Percentiles rank a stretch among this genome's conserved stretches.
Evolutionary conservation across 768 basidiomycete genomes (phyloP).

Genomic region (Hericium rajendrae): DNA sequence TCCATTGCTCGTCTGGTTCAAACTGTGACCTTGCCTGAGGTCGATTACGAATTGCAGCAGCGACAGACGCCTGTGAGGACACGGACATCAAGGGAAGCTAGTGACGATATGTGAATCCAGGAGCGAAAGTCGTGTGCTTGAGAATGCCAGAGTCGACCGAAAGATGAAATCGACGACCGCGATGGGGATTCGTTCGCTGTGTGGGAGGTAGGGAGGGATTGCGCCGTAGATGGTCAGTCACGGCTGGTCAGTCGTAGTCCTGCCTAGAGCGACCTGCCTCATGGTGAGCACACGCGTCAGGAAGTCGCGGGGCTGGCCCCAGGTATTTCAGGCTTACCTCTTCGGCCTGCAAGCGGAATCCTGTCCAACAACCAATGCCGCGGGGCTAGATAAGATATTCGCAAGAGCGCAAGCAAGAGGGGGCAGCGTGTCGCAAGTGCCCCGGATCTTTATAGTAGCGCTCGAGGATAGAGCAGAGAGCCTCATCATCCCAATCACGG

Average conservation of each 20-base stretch:
- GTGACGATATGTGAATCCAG: not conserved
- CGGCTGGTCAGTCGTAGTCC: conserved; percentile 3
- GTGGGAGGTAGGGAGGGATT: conserved; percentile 5
- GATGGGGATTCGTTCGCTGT: conserved; percentile 1
- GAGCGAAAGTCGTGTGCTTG: not conserved
- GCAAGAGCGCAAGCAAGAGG: not conserved
- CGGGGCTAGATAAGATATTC: not conserved
- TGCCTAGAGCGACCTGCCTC: conserved; percentile 11
- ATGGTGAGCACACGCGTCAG: conserved; percentile 13
- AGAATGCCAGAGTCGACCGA: not conserved
- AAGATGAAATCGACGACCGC: conserved; percentile 1
- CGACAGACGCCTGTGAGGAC: not conserved
- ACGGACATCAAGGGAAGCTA: not conserved
- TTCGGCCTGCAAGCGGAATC: not conserved
- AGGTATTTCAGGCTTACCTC: conserved; percentile 4
- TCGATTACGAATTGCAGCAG: not conserved
- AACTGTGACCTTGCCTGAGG: not conserved
- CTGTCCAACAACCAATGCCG: not conserved
- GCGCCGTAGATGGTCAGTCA: conserved; percentile 1
- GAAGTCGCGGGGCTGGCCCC: conserved; percentile 12
- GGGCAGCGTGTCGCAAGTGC: not conserved
- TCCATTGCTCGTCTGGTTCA: conserved; percentile 13
- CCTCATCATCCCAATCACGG: not conserved
- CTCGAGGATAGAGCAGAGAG: not conserved
- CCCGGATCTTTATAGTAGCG: not conserved